These are phyloP conservation scores for Vaccinium macrocarpon DNA, from an alignment of 148 eudicot species.

Conservation along the genomic window DNA sequence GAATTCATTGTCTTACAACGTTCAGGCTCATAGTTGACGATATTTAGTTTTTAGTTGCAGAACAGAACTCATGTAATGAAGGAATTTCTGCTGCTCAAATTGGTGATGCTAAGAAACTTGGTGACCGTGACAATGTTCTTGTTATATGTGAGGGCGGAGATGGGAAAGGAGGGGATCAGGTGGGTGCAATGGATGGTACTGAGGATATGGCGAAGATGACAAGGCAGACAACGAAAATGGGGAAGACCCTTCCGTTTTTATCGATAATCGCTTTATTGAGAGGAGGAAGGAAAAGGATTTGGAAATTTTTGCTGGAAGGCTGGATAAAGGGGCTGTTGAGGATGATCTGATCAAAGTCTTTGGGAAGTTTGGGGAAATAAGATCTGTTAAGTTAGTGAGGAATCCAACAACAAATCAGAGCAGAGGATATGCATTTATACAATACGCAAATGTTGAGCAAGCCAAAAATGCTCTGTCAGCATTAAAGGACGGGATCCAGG, in stretches of 20 bases:
- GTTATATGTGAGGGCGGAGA: constrained; percentile 3
- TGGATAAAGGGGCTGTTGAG: constrained; percentile 27
- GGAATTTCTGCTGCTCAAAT: constrained; percentile 18
- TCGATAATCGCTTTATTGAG: constrained; percentile 12
- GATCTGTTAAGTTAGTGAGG: constrained; percentile 23
- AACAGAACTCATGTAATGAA: constrained; percentile 8
- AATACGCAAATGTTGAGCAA: constrained; percentile 28
- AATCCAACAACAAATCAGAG: constrained; percentile 25
- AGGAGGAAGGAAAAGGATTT: constrained; percentile 20
- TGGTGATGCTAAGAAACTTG: constrained; percentile 9
- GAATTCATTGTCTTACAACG: not conserved
- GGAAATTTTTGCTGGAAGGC: constrained; percentile 30
- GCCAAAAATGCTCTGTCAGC: constrained; percentile 29
- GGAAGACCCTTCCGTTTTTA: constrained; percentile 7
- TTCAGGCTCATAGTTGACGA: not conserved
- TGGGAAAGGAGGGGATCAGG: constrained; percentile 16
- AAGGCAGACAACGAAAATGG: constrained; percentile 9
- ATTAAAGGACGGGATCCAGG: constrained; percentile 29
- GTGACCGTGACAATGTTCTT: not conserved
- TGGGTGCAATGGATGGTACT: constrained; percentile 10
- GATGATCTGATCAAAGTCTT: constrained; percentile 32
- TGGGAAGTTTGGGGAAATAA: constrained; percentile 31
- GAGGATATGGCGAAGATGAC: constrained; percentile 13
- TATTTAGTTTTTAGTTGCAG: constrained; percentile 17
- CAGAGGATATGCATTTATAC: constrained; percentile 38